Evolutionary conservation across 805 yeast species (phyloP), one percentile per base, ranked within the genome.

Genomic region (Kluyveromyces siamensis): DNA sequence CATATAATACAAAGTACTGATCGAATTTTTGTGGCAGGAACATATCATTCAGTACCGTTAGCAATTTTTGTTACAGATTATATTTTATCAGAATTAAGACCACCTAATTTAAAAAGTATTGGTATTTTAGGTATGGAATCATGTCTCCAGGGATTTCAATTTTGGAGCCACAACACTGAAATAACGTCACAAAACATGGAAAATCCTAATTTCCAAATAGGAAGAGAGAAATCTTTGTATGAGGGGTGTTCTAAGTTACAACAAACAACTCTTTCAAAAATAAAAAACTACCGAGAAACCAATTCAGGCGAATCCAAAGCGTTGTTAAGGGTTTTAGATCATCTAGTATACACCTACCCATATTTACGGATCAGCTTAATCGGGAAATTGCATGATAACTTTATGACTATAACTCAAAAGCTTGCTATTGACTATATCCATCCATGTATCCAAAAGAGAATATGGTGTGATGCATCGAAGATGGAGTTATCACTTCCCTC

Each of bases 391-490:
- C 65, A 63, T 46, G 75, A 75, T 51, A 80, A 76, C 55, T 79
- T 75, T 52, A 66, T 77, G 65, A 79, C 81, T 4, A 55, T 77
- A 2, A 68, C 77, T 38, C 73, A 77, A 13, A 79, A 82, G 16
- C 57, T 80, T 36, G 79, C 80, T 0, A 60, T 80, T 1, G 79
- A 79, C 54, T 62, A 75, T 6, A 67, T 56, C 42, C 85, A 80
- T 61, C 83, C 84, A 1, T 77, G 79, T 55, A 77, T 80, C 30
- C 71, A 74, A 50, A 60, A 84, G 48, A 76, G 78, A 10, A 61
- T 79, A 44, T 77, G 77, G 67, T 69, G 80, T 36, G 77, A 74
- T 55, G 72, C 77, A 2, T 55, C 51, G 25, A 51, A 51, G 33
- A 37, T 65, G 35, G 65, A 56, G 11, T 45, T 60, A 16, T 63